Evolutionary conservation across 2,329 filamentous ascomycete genomes (phyloP), one percentile per base, ranked within the genome.

Genomic region (Stagonosporopsis rhizophila): DNA sequence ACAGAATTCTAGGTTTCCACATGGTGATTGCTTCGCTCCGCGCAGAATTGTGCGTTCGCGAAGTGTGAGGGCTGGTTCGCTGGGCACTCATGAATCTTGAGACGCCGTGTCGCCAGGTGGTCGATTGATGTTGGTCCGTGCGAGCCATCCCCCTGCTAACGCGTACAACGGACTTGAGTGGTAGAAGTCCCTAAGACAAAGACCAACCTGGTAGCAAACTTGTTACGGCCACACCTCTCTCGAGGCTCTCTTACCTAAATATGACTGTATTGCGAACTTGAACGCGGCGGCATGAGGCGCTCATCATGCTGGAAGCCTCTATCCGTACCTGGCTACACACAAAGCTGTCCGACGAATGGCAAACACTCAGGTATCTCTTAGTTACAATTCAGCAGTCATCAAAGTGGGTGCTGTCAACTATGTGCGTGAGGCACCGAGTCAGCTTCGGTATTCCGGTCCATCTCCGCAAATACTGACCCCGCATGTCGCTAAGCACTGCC

Each of bases 1-100:
- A 82, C 65, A 91, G 78, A 57, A 89, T 79, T 60, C 90, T 80
- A 38, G 69, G 63, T 50, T 60, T 72, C 73, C 73, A 75, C 73
- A 75, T 75, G 48, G 47, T 64, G 56, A 37, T 60, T 52, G 19
- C 23, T 40, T 14, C 60, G 53, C 64, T 69, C 66, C 68, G 65
- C 69, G 39, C 42, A 46, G 38, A 37, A 56, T 63, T 55, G 50
- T 47, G 20, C 46, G 64, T 59, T 55, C 52, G 56, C 67, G 62
- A 60, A 64, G 66, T 56, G 52, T 30, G 32, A 58, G 41, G 55
- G 52, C 58, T 65, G 63, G 56, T 58, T 62, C 61, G 52, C 60
- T 67, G 62, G 44, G 40, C 44, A 35, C 57, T 66, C 61, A 58
- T 59, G 59, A 54, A 61, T 65, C 60, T 65, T 59, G 60, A 62